phyloP scores from a whole-genome alignment of 1,284 basidiomycete species.

The Pholiota adiposa region DNA sequence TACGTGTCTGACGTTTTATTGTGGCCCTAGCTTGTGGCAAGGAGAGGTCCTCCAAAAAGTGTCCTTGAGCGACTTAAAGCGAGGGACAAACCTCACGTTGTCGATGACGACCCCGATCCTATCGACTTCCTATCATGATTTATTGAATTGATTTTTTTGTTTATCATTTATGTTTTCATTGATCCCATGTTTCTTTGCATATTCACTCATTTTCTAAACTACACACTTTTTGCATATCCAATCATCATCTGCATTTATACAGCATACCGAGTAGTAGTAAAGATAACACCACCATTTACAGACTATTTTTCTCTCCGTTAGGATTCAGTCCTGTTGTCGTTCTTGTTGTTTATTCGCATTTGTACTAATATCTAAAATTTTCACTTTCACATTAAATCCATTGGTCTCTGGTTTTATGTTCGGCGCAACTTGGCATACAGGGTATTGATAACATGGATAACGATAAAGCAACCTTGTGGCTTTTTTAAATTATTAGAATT shows the following conservation, averaged over 20 bases:
- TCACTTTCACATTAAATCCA: not conserved
- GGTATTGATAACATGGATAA: conserved; percentile 1
- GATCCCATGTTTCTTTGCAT: not conserved
- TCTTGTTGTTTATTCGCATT: not conserved
- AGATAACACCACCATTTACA: not conserved
- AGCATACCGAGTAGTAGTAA: no score
- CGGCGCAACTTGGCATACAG: not conserved
- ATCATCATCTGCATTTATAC: no score
- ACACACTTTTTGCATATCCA: no score
- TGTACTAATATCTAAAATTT: conserved; percentile 4
- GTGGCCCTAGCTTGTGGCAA: conserved; percentile 2
- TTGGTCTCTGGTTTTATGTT: not conserved
- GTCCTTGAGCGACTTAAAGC: conserved; percentile 24
- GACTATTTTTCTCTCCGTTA: not conserved
- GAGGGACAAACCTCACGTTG: conserved; percentile 16
- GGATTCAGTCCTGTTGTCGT: not conserved
- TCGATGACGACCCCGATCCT: conserved; percentile 34
- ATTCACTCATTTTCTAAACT: not conserved
- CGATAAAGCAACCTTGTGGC: conserved; percentile 8
- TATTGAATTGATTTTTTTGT: conserved; percentile 4
- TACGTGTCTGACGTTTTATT: not conserved
- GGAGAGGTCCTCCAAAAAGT: conserved; percentile 27
- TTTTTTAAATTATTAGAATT: conserved; percentile 18
- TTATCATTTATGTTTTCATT: not conserved
- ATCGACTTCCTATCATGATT: conserved; percentile 36